Base-by-base conservation (phyloP, 768 basidiomycete genomes). In the Tricholoma bakamatsutake region DNA sequence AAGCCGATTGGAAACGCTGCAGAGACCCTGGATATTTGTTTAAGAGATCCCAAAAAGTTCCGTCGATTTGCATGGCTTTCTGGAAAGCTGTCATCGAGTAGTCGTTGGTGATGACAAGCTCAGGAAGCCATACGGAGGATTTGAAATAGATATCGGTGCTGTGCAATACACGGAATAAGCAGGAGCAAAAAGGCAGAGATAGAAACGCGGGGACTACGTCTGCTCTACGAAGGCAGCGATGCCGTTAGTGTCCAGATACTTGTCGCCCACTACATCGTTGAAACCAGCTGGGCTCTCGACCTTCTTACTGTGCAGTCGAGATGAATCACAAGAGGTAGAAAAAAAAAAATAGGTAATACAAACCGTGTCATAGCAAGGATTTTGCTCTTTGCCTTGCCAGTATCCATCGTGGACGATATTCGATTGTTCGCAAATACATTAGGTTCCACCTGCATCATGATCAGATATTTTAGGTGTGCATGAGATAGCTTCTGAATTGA, bases 371-470 rank as follows among this genome's bases (percentile, higher is more conserved):
- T 54, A 17, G 35, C 12, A 37, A 37, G 6, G n/a, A 70, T 53
- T 13, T 63, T 67, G 28, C 53, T 57, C 21, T 55, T 59, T 13
- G 58, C 50, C 58, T 62, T 69, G 13, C 54, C 57, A 9, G 68
- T 70, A 55, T 71, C 72, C 30, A 73, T 55, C 18, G 62, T 28
- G 12, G 65, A 61, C 2, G 73, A 73, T 30, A 67, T 62, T 8
- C 71, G 68, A 46, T 71, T 76, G 52, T 71, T 67, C 4, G 67
- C 54, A 54, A 70, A 76, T 1, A 67, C 66, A 52, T 73, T 57
- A 2, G 71, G 70, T 1, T 17, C 15, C 12, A 37, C 12, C 35
- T 37, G 12, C 12, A 37, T 15, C 35, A 4, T 15, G 35, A 13
- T 37, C 12, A 37, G 35, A 37, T 5, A 37, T 15, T 31, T 4